Percentiles rank a stretch among this genome's conserved stretches.
Evolutionary conservation across 2,329 filamentous ascomycete species (phyloP).

Genomic region (Alternaria incomplexa): DNA sequence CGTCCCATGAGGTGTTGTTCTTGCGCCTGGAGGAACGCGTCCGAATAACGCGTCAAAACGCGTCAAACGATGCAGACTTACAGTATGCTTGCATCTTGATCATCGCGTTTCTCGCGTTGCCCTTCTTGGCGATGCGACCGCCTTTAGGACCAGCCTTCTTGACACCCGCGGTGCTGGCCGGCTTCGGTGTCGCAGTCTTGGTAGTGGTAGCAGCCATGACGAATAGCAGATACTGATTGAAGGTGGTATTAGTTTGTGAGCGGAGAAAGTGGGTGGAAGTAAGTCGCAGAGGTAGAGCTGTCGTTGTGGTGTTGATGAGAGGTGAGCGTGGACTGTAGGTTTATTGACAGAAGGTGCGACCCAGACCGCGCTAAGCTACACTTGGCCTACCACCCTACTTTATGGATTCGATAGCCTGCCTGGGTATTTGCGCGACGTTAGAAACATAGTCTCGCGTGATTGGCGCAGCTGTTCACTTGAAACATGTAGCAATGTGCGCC

Average conservation of each 20-base stretch:
- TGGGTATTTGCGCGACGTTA: constrained; percentile 8
- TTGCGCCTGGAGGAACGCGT: constrained; percentile 17
- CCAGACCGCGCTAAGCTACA: constrained; percentile 11
- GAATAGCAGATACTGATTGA: not conserved
- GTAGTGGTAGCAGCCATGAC: constrained; percentile 36
- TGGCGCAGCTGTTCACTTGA: constrained; percentile 18
- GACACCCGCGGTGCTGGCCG: constrained; percentile 31
- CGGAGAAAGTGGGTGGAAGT: not conserved
- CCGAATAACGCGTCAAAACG: constrained; percentile 18
- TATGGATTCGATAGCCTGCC: constrained; percentile 8
- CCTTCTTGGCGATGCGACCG: constrained; percentile 21
- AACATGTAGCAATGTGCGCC: constrained; percentile 13
- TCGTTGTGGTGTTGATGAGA: constrained; percentile 7
- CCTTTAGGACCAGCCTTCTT: constrained; percentile 34
- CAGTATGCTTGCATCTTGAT: constrained; percentile 46
- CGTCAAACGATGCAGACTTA: constrained; percentile 29
- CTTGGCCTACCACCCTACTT: constrained; percentile 9
- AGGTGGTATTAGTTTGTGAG: not conserved
- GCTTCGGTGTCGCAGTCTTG: constrained; percentile 33
- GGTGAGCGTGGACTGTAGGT: constrained; percentile 17
- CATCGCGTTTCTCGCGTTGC: constrained; percentile 39
- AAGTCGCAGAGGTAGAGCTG: not conserved
- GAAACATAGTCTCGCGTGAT: constrained; percentile 5
- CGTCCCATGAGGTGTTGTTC: not conserved
- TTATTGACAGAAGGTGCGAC: constrained; percentile 18